A percentile compares a stretch with the other conserved stretches of the same genome.
These are phyloP conservation scores for Geranium rotundifolium DNA, from an alignment of 345 rosid genomes.

Conservation along the genomic window DNA sequence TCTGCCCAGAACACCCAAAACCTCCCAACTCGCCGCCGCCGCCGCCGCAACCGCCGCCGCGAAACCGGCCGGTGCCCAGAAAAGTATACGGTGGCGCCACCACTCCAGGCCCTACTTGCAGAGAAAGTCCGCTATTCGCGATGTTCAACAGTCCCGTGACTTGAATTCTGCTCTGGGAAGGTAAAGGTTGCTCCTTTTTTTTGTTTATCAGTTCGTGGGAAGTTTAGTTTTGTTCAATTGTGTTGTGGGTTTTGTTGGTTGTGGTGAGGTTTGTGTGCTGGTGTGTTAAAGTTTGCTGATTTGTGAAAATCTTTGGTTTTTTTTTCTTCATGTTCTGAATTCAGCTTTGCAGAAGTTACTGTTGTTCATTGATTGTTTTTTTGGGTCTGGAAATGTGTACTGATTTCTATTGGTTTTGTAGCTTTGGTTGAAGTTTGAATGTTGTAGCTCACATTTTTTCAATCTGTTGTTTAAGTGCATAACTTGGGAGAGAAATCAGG, in stretches of 20 bases:
- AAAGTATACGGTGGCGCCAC: constrained; percentile 17
- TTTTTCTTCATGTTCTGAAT: background rate
- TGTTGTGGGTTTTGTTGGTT: background rate
- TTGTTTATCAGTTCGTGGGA: background rate
- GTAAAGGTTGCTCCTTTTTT: constrained; percentile 14
- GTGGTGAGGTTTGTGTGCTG: background rate
- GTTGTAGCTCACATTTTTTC: background rate
- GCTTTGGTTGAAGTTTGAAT: background rate
- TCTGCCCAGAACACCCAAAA: background rate
- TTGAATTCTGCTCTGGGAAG: constrained; percentile 47
- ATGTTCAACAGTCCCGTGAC: constrained; percentile 49
- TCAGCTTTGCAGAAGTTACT: background rate
- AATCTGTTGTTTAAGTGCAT: too few relatives aligned
- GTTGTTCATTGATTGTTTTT: background rate
- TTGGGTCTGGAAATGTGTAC: background rate
- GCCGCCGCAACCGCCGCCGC: constrained; percentile 3
- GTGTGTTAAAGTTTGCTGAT: background rate
- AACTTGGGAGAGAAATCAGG: background rate
- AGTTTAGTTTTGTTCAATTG: background rate
- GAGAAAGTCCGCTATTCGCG: constrained; percentile 57
- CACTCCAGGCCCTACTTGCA: constrained; percentile 42
- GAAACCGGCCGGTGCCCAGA: constrained; percentile 11
- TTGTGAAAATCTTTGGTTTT: background rate
- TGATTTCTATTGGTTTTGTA: background rate
- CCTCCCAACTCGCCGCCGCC: background rate